phyloP scores from a whole-genome alignment of 257 asterid genomes.

The Thymus quinquecostatus region DNA sequence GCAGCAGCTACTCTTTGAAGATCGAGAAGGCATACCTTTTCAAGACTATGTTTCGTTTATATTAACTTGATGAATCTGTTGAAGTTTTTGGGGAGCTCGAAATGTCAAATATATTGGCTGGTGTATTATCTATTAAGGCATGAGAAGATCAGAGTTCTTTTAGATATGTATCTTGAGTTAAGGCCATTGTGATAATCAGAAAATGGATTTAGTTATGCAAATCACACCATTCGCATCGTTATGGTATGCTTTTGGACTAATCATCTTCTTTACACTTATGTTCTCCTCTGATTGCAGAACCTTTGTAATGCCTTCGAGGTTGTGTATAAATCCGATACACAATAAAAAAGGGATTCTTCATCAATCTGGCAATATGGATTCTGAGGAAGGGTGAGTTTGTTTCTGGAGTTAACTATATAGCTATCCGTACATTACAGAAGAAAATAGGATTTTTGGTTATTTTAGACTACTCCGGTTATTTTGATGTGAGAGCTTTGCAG shows the following conservation, averaged over 20 bases:
- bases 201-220: background rate
- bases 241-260: background rate
- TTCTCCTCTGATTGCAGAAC: constrained; percentile 62
- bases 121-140: background rate
- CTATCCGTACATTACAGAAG: constrained; percentile 4
- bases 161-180: constrained; percentile 11
- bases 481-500: constrained; percentile 14
- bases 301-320: constrained; percentile 93
- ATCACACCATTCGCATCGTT: background rate
- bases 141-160: constrained; percentile 14
- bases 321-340: constrained; percentile 94
- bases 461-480: background rate
- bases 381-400: constrained; percentile 69
- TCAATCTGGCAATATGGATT: constrained; percentile 45
- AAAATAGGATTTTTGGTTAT: background rate
- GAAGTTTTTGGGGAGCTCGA: constrained; percentile 6
- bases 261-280: constrained; percentile 7
- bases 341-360: constrained; percentile 88
- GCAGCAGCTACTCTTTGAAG: background rate
- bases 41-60: background rate
- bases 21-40: background rate
- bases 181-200: constrained; percentile 1
- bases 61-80: background rate
- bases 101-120: background rate
- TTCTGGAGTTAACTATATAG: constrained; percentile 14